Evolutionary conservation across 129 eudicot genomes (phyloP), one percentile per base, ranked within the genome.

Genomic region (Lactuca saligna): DNA sequence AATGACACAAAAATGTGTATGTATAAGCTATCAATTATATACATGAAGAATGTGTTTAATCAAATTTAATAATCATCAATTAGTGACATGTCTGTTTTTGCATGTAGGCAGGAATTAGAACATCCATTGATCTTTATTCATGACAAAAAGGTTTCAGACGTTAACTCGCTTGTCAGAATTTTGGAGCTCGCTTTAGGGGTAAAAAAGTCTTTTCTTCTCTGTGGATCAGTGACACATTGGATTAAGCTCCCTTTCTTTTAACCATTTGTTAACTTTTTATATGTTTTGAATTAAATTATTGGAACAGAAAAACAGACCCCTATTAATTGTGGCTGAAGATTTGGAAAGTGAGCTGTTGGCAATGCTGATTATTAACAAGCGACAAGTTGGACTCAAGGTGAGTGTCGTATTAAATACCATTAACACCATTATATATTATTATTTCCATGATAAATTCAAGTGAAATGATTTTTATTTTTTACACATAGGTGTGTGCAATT

Each of bases 281-380:
- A 35, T 64, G 14, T 68, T 13, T 54, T 75, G 56, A 53, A 39
- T 65, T 61, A 32, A 31, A 35, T 65, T 11, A 46, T 35, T 71
- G 4, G 13, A 56, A 48, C 74, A 93, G 99, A 83, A 76, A 69
- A 76, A 63, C 13, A 79, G 92, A 33, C 92, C 99, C 32, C 61
- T 93, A 78, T 77, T 93, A 44, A 87, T 93, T 75, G 90, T 93
- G 61, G 92, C 99, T 8, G 99, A 93, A 79, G 99, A 89, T 89
- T 67, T 93, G 56, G 99, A 89, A 79, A 87, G 90, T 78, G 97
- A 93, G 61, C 84, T 82, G 41, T 78, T 93, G 61, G 55, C 95
- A 67, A 81, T 93, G 97, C 83, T 93, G 73, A 74, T 93, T 39
- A 79, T 93, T 73, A 93, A 93, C 79, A 93, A 93, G 80, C 96